Base-by-base conservation (phyloP, 2,329 filamentous ascomycete species). In the Colletotrichum simmondsii region DNA sequence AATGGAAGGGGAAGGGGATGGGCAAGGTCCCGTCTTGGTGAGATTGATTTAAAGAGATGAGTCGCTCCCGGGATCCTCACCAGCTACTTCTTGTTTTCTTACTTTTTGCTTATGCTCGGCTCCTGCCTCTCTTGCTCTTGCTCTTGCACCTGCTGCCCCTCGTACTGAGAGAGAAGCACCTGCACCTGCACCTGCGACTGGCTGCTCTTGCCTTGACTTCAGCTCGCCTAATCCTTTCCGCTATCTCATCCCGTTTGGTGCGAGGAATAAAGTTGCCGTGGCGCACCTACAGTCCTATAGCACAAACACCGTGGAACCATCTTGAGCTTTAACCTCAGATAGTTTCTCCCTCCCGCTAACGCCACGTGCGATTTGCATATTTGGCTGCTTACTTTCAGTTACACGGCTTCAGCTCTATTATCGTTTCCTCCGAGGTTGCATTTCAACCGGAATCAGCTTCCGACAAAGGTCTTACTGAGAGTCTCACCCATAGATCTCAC, bases 41-140 rank as follows among this genome's bases (percentile, higher is more conserved):
- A 49, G 42, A 49, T 49, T n/a, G 42, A 19, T 69, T 63, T 72
- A 72, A 72, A 68, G 53, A 68, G 69, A 35, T 24, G 19, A 46
- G 58, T 49, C 42, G 30, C 37, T 60, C 58, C 52, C 65, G 22
- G 3, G 22, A 28, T 3, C n/a, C 32, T 49, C 35, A 2, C 59
- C 19, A 24, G 4, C 26, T 24, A 14, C 35, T 24, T 32, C 6
- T 19, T n/a, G 8, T 7, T 42, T 32, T 61, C 8, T 28, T 37
- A n/a, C 32, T 10, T 46, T 19, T 56, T 26, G 53, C 35, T 53
- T n/a, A 68, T 46, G 49, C 67, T 59, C 42, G 28, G 28, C 53
- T 52, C 42, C 5, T 53, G 28, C 8, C 46, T 35, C 53, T 42
- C 62, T 60, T 66, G 61, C 60, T 57, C 60, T 46, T 35, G 42